Base-by-base conservation (phyloP, 176 grass and related monocot genomes). In the Avena sativa region DNA sequence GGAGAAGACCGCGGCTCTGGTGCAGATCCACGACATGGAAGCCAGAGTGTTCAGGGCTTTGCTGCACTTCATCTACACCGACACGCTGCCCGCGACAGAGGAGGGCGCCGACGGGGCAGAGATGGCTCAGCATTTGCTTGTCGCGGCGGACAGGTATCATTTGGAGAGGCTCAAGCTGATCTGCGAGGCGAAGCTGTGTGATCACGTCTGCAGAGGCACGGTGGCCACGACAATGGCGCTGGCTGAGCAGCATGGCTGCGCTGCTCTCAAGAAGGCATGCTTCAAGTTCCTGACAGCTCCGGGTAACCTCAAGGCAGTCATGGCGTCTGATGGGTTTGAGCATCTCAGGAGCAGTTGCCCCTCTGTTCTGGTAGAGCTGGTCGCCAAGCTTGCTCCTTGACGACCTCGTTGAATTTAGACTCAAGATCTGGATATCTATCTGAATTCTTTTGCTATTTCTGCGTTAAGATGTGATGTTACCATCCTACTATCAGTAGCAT, bases 11-110 rank as follows among this genome's bases (percentile, higher is more conserved):
- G 62, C 62, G 11, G 3, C 62, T 30, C 25, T 65, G 0, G 25
- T 65, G 25, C 12, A 0, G 30, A 65, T 65, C 62, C 2, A 7
- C 12, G 62, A 65, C 62, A 65, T 65, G 62, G 62, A 65, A 30
- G 25, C 62, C 62, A 1, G 25, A 2, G 62, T 65, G 25, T 65
- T 65, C 62, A 65, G 62, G 25, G 62, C 62, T 0, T 65, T 65
- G 25, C 25, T 65, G 26, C 62, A 65, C 62, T 65, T 65, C 62
- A 65, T 65, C 62, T 65, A 30, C 62, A 65, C 62, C 12, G 62
- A 65, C 62, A 13, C 62, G 13, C 62, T 65, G 25, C 62, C 62
- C 25, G 12, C 12, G 12, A 12, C 12, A 4, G 25, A 65, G 12
- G 26, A 30, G 0, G 56, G 16, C 0, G 21, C 1, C 2, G 12